These are phyloP conservation scores for Kluyveromyces starmeri DNA, from an alignment of 805 yeast genomes.

Conservation along the genomic window DNA sequence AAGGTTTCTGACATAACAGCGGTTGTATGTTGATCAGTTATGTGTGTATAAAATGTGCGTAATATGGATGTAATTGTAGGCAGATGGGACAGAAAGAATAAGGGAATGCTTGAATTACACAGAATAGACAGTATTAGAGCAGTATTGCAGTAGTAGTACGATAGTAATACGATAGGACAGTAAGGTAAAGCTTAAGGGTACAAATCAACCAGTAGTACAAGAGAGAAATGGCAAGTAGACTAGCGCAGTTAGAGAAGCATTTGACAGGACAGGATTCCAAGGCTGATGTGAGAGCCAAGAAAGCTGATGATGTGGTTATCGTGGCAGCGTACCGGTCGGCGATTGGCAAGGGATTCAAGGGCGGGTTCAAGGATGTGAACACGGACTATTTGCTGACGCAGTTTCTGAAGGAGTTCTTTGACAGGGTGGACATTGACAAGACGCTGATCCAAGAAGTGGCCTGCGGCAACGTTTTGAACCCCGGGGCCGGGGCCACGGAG, in stretches of 20 bases:
- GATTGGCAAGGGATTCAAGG: constrained; percentile 78
- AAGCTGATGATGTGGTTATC: constrained; percentile 84
- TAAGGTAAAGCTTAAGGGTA: too few species aligned
- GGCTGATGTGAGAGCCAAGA: constrained; percentile 31
- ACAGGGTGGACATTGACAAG: constrained; percentile 42
- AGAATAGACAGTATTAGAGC: too few species aligned
- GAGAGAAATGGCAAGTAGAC: constrained; percentile 25
- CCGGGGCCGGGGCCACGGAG: constrained; percentile 92
- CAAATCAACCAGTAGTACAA: not conserved
- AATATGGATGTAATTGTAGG: too few species aligned
- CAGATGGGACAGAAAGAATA: too few species aligned
- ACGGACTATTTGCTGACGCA: constrained; percentile 69
- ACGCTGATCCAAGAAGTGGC: constrained; percentile 71
- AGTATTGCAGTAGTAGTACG: too few species aligned
- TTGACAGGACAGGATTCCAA: constrained; percentile 10
- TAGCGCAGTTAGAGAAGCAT: constrained; percentile 24
- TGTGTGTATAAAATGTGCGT: too few species aligned
- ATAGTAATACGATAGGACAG: too few species aligned
- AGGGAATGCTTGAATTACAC: too few species aligned
- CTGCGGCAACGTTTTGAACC: constrained; percentile 85
- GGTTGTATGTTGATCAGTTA: too few species aligned
- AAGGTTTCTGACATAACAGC: too few species aligned
- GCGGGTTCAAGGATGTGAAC: constrained; percentile 72
- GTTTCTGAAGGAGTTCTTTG: constrained; percentile 54
- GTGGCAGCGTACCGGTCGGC: constrained; percentile 90